A percentile compares a stretch with the other conserved stretches of the same genome.
These are phyloP conservation scores for Mucor irregularis DNA, from an alignment of 371 early-diverging fungal species.

Conservation along the genomic window DNA sequence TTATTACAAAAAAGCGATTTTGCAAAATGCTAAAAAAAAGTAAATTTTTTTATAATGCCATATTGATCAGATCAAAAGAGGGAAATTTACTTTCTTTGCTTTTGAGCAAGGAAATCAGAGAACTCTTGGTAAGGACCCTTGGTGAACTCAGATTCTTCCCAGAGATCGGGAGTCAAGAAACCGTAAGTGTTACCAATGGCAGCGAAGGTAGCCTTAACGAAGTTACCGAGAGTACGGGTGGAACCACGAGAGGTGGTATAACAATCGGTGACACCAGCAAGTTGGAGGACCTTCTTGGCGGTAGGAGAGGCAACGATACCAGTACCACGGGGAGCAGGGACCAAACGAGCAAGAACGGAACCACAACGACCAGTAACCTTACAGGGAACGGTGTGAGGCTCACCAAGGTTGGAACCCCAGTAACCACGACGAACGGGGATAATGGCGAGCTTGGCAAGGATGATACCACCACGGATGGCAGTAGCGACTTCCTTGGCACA, in stretches of 20 bases:
- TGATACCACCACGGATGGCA: constrained; percentile 98
- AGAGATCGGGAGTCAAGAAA: constrained; percentile 97
- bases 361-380: constrained; percentile 99
- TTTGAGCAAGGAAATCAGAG: constrained; percentile 86
- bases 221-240: constrained; percentile 95
- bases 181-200: constrained; percentile 98
- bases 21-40: constrained; percentile 6
- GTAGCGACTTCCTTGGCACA: constrained; percentile 99
- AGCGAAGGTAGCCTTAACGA: constrained; percentile 98
- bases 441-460: constrained; percentile 98
- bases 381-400: constrained; percentile 98
- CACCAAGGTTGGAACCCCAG: constrained; percentile 98
- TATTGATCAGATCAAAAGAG: background rate
- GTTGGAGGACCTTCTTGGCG: constrained; percentile 97
- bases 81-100: constrained; percentile 47
- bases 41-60: background rate
- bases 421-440: constrained; percentile 99
- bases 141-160: constrained; percentile 89
- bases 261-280: constrained; percentile 99
- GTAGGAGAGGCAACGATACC: constrained; percentile 98
- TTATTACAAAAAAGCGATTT: background rate
- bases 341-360: constrained; percentile 92
- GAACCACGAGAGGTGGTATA: constrained; percentile 96
- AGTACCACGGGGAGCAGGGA: constrained; percentile 60
- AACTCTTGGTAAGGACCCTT: constrained; percentile 93